phyloP scores from a whole-genome alignment of 768 basidiomycete species.

The Multifurca ochricompacta region DNA sequence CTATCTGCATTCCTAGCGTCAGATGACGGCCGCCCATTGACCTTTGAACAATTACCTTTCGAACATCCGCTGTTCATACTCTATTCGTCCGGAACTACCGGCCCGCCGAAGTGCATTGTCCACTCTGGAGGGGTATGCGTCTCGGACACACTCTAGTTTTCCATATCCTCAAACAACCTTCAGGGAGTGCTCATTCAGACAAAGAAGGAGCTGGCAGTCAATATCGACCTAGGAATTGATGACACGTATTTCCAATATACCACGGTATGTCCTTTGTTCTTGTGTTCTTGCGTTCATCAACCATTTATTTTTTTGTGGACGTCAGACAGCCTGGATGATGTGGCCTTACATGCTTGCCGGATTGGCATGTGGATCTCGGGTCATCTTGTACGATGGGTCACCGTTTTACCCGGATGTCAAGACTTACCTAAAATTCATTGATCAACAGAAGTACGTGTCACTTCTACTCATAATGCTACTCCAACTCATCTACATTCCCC shows the following conservation, averaged over 20 bases:
- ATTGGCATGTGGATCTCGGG: constrained; percentile 43
- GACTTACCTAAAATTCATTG: constrained; percentile 49
- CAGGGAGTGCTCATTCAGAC: constrained; percentile 71
- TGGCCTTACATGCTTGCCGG: constrained; percentile 59
- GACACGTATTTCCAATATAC: constrained; percentile 71
- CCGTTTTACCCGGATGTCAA: constrained; percentile 54
- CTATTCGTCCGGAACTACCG: constrained; percentile 83
- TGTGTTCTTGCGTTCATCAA: background rate
- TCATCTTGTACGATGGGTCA: constrained; percentile 60
- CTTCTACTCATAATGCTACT: background rate
- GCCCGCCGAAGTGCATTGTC: constrained; percentile 79
- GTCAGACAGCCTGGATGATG: constrained; percentile 80
- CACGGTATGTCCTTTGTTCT: constrained; percentile 37
- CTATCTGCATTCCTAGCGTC: constrained; percentile 46
- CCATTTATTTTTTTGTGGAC: background rate
- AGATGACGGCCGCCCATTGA: constrained; percentile 42
- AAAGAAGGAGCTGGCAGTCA: constrained; percentile 50
- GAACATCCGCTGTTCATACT: constrained; percentile 74
- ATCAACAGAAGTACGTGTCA: constrained; percentile 43
- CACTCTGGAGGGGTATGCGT: constrained; percentile 62
- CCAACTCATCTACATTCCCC: constrained; percentile 4
- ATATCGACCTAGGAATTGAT: constrained; percentile 34
- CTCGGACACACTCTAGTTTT: background rate
- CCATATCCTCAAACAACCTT: background rate
- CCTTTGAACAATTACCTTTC: constrained; percentile 69